These are phyloP conservation scores for Silene noctiflora DNA, from an alignment of 179 eudicot species.

Conservation along the genomic window DNA sequence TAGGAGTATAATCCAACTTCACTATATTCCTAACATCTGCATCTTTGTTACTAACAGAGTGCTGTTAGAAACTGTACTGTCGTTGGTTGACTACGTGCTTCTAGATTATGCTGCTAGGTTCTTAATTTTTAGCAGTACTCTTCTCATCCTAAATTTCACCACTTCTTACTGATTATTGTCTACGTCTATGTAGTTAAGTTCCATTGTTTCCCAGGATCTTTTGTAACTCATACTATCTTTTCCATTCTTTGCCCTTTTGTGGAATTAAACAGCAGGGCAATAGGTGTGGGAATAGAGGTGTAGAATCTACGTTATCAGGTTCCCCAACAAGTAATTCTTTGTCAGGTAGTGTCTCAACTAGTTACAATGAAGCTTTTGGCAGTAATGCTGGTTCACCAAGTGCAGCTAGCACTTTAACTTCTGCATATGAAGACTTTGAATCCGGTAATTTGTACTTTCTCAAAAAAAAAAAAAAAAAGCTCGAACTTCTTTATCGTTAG, in stretches of 20 bases:
- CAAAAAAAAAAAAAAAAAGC: too few species aligned
- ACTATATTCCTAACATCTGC: slow-evolving; percentile 1
- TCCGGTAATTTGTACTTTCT: too few species aligned
- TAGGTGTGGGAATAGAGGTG: slow-evolving; percentile 33
- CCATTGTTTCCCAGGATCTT: slow-evolving; percentile 1
- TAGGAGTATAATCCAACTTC: background rate
- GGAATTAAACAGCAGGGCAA: slow-evolving; percentile 35
- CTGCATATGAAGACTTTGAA: slow-evolving; percentile 44
- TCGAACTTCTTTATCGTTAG: background rate
- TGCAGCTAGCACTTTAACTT: slow-evolving; percentile 43
- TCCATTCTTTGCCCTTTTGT: background rate
- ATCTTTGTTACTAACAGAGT: slow-evolving; percentile 1
- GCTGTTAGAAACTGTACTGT: background rate
- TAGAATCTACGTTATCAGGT: slow-evolving; percentile 30
- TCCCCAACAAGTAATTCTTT: slow-evolving; percentile 39
- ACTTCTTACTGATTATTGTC: background rate
- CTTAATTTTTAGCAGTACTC: background rate
- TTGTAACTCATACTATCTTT: background rate
- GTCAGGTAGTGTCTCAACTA: slow-evolving; percentile 38
- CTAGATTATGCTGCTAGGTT: background rate
- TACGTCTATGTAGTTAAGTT: background rate
- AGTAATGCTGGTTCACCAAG: slow-evolving; percentile 49
- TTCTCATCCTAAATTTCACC: background rate
- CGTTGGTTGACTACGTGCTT: background rate
- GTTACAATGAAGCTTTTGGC: slow-evolving; percentile 40